Base-by-base conservation (phyloP, 495 filamentous ascomycete genomes). In the Lichenothelia convexa region DNA sequence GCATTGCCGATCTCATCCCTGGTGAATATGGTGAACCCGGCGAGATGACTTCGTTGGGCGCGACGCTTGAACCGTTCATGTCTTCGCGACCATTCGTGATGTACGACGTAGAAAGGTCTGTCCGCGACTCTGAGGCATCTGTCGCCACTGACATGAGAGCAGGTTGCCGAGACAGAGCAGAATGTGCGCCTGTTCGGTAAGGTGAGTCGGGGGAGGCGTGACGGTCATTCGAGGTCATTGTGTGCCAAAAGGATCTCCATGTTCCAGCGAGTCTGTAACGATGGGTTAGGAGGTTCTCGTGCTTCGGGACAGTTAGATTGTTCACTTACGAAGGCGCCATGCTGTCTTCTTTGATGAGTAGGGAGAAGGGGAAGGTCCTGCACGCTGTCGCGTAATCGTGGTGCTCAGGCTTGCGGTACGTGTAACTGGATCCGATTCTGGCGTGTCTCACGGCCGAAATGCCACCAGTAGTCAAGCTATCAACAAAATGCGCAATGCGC, bases 231-330 rank as follows among this genome's bases (percentile, higher is more conserved):
- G 56, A 59, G 41, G 84, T 93, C 83, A 94, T 89, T 36, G 83
- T 78, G 67, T 95, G 87, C 87, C 87, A 94, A 60, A 93, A 83
- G 44, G 78, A 80, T 46, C 72, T 70, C 58, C 80, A 73, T 57
- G 69, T 61, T 35, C 63, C 62, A 38, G 66, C 64, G 43, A 86
- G 49, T 41, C 76, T 79, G 45, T 2, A 13, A 29, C 1, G 24
- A 29, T 9, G 15, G 24, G 15, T n/a, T n/a, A n/a, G 23, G 26
- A 18, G 17, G 18, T n/a, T n/a, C n/a, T n/a, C 24, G 15, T 27
- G 24, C 7, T 29, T 9, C 15, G 24, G 15, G 24, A 29, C 24
- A 29, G 24, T 1, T 13, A 29, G 15, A 13, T 29, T 13, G 24
- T 29, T 13, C 9, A 29, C 24, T 29, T 29, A 29, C 24, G 24